Evolutionary conservation across 2,329 filamentous ascomycete genomes (phyloP).

Genomic region (Thelonectria blattea): DNA sequence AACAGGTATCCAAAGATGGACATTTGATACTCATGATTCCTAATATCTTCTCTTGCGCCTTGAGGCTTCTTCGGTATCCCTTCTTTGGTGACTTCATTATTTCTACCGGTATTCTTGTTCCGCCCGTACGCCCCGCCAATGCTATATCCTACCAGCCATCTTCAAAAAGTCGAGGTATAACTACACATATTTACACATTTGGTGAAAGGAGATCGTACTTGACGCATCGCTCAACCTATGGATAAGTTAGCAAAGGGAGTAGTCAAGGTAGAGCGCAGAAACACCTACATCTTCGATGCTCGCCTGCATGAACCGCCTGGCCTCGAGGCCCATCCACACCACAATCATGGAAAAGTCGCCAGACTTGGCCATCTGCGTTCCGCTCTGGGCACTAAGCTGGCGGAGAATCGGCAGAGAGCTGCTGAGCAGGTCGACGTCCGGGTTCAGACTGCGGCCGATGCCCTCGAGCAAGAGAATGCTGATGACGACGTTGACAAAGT

Average conservation of each 20-base stretch:
- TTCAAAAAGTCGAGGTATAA: neutral
- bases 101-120: neutral
- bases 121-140: slow-evolving; percentile 25
- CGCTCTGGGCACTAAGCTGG: slow-evolving; percentile 81
- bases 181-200: slow-evolving; percentile 68
- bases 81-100: slow-evolving; percentile 10
- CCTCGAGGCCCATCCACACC: slow-evolving; percentile 90
- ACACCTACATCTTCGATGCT: slow-evolving; percentile 77
- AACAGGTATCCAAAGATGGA: neutral
- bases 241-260: slow-evolving; percentile 6
- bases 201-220: slow-evolving; percentile 89
- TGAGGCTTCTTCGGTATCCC: neutral
- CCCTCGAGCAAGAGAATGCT: slow-evolving; percentile 93
- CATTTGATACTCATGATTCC: no score
- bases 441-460: slow-evolving; percentile 87
- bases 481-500: slow-evolving; percentile 98
- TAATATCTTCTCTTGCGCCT: neutral
- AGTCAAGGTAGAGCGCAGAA: neutral
- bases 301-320: slow-evolving; percentile 85
- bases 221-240: slow-evolving; percentile 82
- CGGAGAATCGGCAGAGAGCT: slow-evolving; percentile 90
- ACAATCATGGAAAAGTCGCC: slow-evolving; percentile 86
- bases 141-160: slow-evolving; percentile 4
- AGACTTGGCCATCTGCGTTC: slow-evolving; percentile 70
- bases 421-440: slow-evolving; percentile 82